Conservation (phyloP, 2,329 filamentous ascomycete species). For the Phoma herbarum region DNA sequence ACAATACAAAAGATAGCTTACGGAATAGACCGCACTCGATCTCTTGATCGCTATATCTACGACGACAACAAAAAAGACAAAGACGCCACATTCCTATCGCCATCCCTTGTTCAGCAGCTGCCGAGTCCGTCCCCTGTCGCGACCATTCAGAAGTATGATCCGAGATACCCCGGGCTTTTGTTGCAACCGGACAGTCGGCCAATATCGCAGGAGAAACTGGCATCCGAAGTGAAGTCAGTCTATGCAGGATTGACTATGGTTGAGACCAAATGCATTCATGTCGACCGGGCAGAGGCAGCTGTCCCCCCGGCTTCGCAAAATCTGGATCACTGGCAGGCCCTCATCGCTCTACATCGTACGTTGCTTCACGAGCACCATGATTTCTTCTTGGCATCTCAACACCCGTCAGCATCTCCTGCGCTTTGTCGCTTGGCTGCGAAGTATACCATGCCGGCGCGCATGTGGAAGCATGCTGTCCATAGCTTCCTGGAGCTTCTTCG, state of each 20-base stretch:
- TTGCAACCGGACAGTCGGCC: slow-evolving; percentile 70
- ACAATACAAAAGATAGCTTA: too few relatives aligned
- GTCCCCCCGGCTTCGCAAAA: too few relatives aligned
- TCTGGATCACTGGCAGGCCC: slow-evolving; percentile 81
- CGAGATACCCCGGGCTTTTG: slow-evolving; percentile 53
- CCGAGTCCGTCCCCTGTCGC: too few relatives aligned
- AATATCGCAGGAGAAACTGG: slow-evolving; percentile 80
- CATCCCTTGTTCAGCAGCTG: too few relatives aligned
- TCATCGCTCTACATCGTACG: slow-evolving; percentile 83
- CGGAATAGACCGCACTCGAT: too few relatives aligned
- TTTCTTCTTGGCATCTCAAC: slow-evolving; percentile 82
- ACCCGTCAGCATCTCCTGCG: slow-evolving; percentile 74
- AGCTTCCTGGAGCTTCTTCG: slow-evolving; percentile 75
- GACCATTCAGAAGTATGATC: slow-evolving; percentile 44
- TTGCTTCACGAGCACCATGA: slow-evolving; percentile 74
- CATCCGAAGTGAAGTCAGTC: slow-evolving; percentile 82
- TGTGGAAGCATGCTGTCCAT: slow-evolving; percentile 95
- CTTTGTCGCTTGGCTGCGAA: slow-evolving; percentile 76
- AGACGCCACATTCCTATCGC: too few relatives aligned
- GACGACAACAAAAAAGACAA: too few relatives aligned
- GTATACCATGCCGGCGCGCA: slow-evolving; percentile 89
- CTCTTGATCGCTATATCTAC: too few relatives aligned
- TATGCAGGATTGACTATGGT: slow-evolving; percentile 87
- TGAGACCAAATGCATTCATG: slow-evolving; percentile 85
- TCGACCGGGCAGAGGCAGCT: slow-evolving; percentile 71